Percentiles rank a stretch among this genome's conserved stretches.
Evolutionary conservation across 805 yeast genomes (phyloP).

Genomic region (Candida takata): DNA sequence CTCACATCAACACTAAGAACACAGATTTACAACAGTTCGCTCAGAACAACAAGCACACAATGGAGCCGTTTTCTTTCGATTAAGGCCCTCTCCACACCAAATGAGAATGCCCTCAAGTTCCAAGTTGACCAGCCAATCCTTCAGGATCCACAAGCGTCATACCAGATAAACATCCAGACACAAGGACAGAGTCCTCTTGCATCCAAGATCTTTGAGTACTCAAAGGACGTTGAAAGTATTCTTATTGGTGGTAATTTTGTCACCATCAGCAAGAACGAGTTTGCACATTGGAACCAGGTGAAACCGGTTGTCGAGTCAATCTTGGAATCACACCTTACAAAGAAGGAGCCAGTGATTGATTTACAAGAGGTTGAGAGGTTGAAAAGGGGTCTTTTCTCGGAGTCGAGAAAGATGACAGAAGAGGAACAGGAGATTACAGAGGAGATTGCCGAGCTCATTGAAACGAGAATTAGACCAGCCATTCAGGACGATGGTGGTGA

Average conservation of each 20-base stretch:
- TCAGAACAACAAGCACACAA: too few relatives aligned
- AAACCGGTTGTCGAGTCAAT: constrained; percentile 53
- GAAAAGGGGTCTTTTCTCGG: constrained; percentile 2
- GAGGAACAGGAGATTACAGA: constrained; percentile 76
- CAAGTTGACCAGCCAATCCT: constrained; percentile 33
- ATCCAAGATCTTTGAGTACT: constrained; percentile 41
- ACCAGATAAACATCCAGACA: constrained; percentile 17
- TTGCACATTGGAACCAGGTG: constrained; percentile 64
- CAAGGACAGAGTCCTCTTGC: constrained; percentile 54
- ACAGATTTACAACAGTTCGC: background rate
- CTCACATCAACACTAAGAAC: constrained; percentile 1
- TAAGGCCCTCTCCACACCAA: constrained; percentile 58
- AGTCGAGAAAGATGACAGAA: constrained; percentile 31
- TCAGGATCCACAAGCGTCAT: constrained; percentile 12
- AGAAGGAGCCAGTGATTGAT: constrained; percentile 27
- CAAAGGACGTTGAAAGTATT: constrained; percentile 58
- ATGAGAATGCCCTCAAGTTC: constrained; percentile 68
- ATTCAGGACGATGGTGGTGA: constrained; percentile 99
- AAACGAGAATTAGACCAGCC: constrained; percentile 94
- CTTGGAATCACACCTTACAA: constrained; percentile 30
- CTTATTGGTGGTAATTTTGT: constrained; percentile 72
- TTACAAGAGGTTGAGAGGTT: constrained; percentile 7
- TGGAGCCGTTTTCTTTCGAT: constrained; percentile 20
- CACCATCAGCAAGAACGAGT: constrained; percentile 63
- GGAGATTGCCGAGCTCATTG: constrained; percentile 87